These are phyloP conservation scores for Aspergillus neoniger DNA, from an alignment of 2,329 filamentous ascomycete genomes.

Conservation along the genomic window DNA sequence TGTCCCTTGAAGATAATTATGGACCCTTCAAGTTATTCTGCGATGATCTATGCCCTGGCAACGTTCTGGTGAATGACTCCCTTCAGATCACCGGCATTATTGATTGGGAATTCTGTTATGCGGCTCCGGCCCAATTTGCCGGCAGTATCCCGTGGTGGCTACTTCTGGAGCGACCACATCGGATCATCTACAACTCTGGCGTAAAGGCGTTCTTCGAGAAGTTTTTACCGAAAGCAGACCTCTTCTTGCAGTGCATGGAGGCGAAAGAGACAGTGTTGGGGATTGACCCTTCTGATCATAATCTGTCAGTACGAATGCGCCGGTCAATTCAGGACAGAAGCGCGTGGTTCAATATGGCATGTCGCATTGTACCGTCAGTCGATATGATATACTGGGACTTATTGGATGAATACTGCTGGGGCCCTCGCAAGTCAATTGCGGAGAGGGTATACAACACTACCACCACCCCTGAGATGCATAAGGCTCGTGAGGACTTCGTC, in stretches of 20 bases:
- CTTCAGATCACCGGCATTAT: conserved; percentile 23
- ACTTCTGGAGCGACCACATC: conserved; percentile 12
- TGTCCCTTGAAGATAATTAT: neutral
- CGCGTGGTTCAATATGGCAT: conserved; percentile 12
- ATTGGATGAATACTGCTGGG: conserved; percentile 16
- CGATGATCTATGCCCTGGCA: conserved; percentile 31
- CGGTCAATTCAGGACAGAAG: neutral
- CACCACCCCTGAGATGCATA: neutral
- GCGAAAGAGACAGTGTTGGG: neutral
- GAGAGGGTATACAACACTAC: conserved; percentile 3
- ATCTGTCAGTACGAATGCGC: conserved; percentile 6
- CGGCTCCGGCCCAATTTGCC: conserved; percentile 22
- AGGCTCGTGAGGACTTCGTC: conserved; percentile 2
- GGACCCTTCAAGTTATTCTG: conserved; percentile 29
- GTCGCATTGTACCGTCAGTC: neutral
- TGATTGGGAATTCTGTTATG: conserved; percentile 35
- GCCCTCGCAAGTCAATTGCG: neutral
- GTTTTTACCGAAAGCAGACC: neutral
- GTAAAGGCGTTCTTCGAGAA: neutral
- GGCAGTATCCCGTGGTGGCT: conserved; percentile 20
- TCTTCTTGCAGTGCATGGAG: neutral
- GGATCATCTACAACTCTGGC: neutral
- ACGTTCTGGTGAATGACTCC: conserved; percentile 28
- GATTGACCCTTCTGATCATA: neutral
- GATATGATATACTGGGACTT: conserved; percentile 16